These are phyloP conservation scores for Heritiera littoralis DNA, from an alignment of 345 rosid species.

Conservation along the genomic window DNA sequence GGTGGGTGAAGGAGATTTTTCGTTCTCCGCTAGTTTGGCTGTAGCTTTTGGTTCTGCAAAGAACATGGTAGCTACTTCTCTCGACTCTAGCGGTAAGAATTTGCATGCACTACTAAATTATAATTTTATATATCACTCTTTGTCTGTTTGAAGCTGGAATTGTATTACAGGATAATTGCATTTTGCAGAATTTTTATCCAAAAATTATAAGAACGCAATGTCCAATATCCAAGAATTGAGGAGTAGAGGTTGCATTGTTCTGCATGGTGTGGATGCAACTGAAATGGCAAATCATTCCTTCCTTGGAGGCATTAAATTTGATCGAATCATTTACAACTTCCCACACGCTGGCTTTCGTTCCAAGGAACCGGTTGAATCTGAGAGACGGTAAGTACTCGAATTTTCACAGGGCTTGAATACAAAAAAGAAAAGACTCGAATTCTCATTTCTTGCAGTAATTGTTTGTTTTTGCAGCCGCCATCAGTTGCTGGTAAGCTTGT, in stretches of 20 bases:
- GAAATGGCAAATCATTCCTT: not conserved
- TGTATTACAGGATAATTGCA: not conserved
- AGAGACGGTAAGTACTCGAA: not conserved
- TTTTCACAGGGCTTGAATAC: not conserved
- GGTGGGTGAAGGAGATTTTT: conserved; percentile 74
- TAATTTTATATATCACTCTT: too few relatives aligned
- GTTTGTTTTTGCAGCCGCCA: not conserved
- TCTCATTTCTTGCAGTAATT: not conserved
- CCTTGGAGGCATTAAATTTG: conserved; percentile 15
- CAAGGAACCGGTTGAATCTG: conserved; percentile 8
- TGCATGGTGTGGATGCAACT: conserved; percentile 32
- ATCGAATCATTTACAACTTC: conserved; percentile 43
- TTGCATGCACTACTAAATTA: not conserved
- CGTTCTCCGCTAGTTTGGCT: conserved; percentile 49
- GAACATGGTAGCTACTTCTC: conserved; percentile 62
- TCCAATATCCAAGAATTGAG: conserved; percentile 38
- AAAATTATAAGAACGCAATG: conserved; percentile 44
- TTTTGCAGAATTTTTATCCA: conserved; percentile 35
- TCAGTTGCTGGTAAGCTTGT: conserved; percentile 23
- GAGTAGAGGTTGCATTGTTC: conserved; percentile 30
- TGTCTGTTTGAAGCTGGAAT: not conserved
- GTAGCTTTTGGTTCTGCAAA: conserved; percentile 45
- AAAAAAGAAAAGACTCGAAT: too few relatives aligned
- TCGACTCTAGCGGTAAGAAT: conserved; percentile 39
- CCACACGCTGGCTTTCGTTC: conserved; percentile 42